Evolutionary conservation across 768 basidiomycete genomes (phyloP), one percentile per base, ranked within the genome.

Genomic region (Cantharellus anzutake): DNA sequence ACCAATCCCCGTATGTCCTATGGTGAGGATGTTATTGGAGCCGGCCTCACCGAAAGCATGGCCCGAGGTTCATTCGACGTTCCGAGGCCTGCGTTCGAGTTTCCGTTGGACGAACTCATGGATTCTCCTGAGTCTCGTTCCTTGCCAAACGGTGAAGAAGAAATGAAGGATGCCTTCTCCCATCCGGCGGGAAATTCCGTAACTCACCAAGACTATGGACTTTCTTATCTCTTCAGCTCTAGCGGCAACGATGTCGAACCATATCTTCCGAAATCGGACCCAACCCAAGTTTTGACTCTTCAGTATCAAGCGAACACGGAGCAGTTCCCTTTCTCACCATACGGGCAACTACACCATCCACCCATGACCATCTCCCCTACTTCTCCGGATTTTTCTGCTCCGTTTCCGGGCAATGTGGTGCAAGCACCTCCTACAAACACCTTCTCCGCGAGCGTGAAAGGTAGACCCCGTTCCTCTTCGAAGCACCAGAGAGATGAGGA

Each of bases 71-170:
- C 75, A 41, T 78, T 86, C 66, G 76, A 76, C 69, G 80, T 89
- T 62, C 68, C 73, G 4, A 80, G 86, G 5, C 88, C 86, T 0
- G 89, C 88, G 50, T 88, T 89, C 66, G 86, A 90, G 67, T 79
- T 89, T 37, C 82, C 84, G 3, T 77, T 90, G n/a, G 86, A 91
- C 64, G 86, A 91, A 62, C 75, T 90, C 61, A 77, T 90, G 61
- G 74, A 76, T 62, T 71, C 70, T 58, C 73, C 74, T 65, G 80
- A 75, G 7, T 11, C n/a, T 37, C 51, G 53, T 11, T 48, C 38
- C 38, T 55, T 11, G 52, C 11, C 52, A 14, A 11, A 37, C 7
- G 52, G 14, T 37, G 52, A 55, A 14, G 52, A 14, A 14, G 52
- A 55, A 37, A 55, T 55, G 52, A 38, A 11, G 11, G 52, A 55